These are phyloP conservation scores for Coemansia sp. DNA, from an alignment of 192 early-diverging fungal species.

Conservation along the genomic window DNA sequence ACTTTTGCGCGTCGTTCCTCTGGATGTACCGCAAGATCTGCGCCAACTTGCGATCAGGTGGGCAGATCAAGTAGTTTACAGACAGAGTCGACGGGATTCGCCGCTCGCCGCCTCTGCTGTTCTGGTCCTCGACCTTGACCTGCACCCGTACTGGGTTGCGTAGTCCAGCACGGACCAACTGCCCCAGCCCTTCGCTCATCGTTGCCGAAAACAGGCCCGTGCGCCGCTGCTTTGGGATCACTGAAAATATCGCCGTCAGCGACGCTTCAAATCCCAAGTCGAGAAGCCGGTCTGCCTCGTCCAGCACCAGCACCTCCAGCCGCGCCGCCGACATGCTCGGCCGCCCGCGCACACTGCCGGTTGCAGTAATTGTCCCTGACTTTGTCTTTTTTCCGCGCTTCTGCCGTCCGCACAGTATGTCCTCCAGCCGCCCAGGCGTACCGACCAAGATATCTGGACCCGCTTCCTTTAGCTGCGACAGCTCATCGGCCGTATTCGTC, in stretches of 20 bases:
- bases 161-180: slow-evolving; percentile 83
- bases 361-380: slow-evolving; percentile 34
- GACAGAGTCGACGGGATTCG: slow-evolving; percentile 53
- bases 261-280: slow-evolving; percentile 91
- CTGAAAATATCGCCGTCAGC: slow-evolving; percentile 73
- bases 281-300: slow-evolving; percentile 91
- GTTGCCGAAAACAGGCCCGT: slow-evolving; percentile 97
- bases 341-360: slow-evolving; percentile 44
- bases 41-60: slow-evolving; percentile 79
- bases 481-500: slow-evolving; percentile 41
- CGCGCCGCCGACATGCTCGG: slow-evolving; percentile 64
- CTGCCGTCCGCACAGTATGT: slow-evolving; percentile 58
- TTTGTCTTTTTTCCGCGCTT: slow-evolving; percentile 38
- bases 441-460: slow-evolving; percentile 85
- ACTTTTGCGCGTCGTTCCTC: slow-evolving; percentile 64
- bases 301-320: slow-evolving; percentile 86
- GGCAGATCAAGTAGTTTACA: slow-evolving; percentile 73
- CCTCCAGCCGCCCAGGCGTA: slow-evolving; percentile 87
- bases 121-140: slow-evolving; percentile 86
- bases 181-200: slow-evolving; percentile 84
- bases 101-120: slow-evolving; percentile 22
- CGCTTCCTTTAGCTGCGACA: slow-evolving; percentile 52
- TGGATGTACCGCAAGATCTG: slow-evolving; percentile 69
- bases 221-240: slow-evolving; percentile 89
- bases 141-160: slow-evolving; percentile 88